Conservation (phyloP, 2,329 filamentous ascomycete species). For the Sarocladium oryzae region DNA sequence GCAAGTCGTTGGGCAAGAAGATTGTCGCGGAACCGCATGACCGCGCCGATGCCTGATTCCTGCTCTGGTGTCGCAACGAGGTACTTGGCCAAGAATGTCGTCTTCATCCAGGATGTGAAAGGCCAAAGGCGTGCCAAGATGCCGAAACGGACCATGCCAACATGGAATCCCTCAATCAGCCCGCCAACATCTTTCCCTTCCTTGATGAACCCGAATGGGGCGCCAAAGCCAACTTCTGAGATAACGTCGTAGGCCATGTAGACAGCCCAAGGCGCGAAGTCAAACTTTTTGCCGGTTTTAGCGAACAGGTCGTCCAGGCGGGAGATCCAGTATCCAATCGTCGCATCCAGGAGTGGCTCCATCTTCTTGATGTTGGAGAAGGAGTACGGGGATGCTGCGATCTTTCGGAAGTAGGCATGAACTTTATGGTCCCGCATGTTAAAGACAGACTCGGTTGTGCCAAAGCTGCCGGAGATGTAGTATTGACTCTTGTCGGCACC, state of each 20-base stretch:
- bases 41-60: conserved; percentile 44
- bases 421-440: conserved; percentile 47
- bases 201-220: conserved; percentile 48
- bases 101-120: conserved; percentile 49
- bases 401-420: conserved; percentile 47
- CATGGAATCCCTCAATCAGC: conserved; percentile 48
- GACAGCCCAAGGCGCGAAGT: conserved; percentile 50
- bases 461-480: conserved; percentile 53
- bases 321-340: conserved; percentile 43
- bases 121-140: conserved; percentile 41
- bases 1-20: conserved; percentile 41
- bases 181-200: conserved; percentile 44
- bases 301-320: conserved; percentile 27
- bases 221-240: conserved; percentile 48
- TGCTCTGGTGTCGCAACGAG: conserved; percentile 45
- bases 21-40: conserved; percentile 52
- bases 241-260: conserved; percentile 54
- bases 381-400: conserved; percentile 47
- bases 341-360: conserved; percentile 47
- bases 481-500: conserved; percentile 50
- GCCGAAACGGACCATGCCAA: conserved; percentile 25
- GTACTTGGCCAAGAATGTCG: conserved; percentile 43
- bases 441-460: conserved; percentile 48
- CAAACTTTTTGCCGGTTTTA: conserved; percentile 34
- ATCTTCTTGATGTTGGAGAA: conserved; percentile 52